phyloP scores from a whole-genome alignment of 2,329 filamentous ascomycete species.

The Elsinoe fawcettii region DNA sequence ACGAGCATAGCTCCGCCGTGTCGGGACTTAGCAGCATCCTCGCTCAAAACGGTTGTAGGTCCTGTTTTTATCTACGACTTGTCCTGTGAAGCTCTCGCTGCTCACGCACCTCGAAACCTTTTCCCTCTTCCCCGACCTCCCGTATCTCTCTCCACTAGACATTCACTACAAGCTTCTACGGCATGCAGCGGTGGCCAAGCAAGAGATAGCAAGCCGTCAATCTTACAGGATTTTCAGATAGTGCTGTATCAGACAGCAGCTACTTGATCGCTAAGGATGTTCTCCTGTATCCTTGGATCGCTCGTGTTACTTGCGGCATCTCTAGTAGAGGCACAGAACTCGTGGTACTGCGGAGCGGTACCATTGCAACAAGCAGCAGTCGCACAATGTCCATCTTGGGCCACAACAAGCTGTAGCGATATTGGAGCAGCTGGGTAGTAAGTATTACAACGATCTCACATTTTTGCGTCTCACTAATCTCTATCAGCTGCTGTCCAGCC shows the following conservation, averaged over 20 bases:
- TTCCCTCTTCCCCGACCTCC: neutral
- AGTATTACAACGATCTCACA: neutral
- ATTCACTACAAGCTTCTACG: neutral
- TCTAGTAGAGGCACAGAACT: conserved; percentile 4
- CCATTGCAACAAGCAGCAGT: conserved; percentile 2
- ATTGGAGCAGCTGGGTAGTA: conserved; percentile 12
- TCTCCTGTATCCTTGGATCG: neutral
- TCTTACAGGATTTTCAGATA: neutral
- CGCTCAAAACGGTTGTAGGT: neutral
- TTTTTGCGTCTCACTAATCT: neutral
- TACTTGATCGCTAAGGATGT: neutral
- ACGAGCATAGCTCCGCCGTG: neutral
- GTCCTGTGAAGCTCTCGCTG: neutral
- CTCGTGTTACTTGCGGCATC: neutral
- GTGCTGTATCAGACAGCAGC: neutral
- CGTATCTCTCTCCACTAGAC: neutral
- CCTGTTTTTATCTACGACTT: neutral
- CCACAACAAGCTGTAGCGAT: conserved; percentile 7
- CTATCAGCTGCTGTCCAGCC: conserved; percentile 12
- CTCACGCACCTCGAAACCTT: neutral
- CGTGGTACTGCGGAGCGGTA: conserved; percentile 10
- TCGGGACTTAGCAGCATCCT: too few relatives aligned
- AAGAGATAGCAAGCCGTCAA: neutral
- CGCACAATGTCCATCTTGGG: conserved; percentile 13
- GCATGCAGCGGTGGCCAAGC: neutral